A percentile compares a stretch with the other conserved stretches of the same genome.
Conservation (phyloP, 83 land plant species). For the Thuja plicata region DNA sequence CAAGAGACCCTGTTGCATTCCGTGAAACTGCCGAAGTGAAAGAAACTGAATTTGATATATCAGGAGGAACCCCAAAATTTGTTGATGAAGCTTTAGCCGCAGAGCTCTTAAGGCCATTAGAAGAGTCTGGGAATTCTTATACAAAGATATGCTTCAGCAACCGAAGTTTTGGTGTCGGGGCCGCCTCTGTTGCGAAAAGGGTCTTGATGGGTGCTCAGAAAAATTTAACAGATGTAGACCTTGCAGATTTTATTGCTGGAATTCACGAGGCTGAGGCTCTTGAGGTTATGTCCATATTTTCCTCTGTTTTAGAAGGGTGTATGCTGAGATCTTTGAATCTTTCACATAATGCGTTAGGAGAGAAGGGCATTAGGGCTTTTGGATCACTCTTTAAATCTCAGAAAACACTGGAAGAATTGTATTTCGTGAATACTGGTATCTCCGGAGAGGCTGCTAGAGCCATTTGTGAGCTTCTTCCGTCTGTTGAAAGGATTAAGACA, state of each 20-base stretch:
- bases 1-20: background rate
- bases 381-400: conserved; percentile 50
- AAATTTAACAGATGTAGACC: conserved; percentile 70
- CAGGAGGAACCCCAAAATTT: too few species aligned
- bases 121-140: conserved; percentile 49
- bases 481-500: conserved; percentile 58
- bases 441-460: conserved; percentile 94
- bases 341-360: conserved; percentile 95
- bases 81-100: too few species aligned
- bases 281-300: too few species aligned
- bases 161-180: conserved; percentile 83
- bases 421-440: conserved; percentile 88
- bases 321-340: conserved; percentile 43
- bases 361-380: conserved; percentile 94
- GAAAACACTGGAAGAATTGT: conserved; percentile 39
- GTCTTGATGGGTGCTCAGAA: too few species aligned
- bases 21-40: conserved; percentile 17
- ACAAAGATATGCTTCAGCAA: conserved; percentile 83
- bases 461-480: conserved; percentile 79
- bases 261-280: conserved; percentile 47
- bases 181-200: conserved; percentile 35
- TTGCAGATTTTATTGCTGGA: conserved; percentile 94
- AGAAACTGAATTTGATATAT: conserved; percentile 21
- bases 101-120: conserved; percentile 50
- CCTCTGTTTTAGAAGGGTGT: too few species aligned